Percentiles rank a stretch among this genome's conserved stretches.
Conservation (phyloP, 805 yeast genomes). For the Ogataea methanolica region DNA sequence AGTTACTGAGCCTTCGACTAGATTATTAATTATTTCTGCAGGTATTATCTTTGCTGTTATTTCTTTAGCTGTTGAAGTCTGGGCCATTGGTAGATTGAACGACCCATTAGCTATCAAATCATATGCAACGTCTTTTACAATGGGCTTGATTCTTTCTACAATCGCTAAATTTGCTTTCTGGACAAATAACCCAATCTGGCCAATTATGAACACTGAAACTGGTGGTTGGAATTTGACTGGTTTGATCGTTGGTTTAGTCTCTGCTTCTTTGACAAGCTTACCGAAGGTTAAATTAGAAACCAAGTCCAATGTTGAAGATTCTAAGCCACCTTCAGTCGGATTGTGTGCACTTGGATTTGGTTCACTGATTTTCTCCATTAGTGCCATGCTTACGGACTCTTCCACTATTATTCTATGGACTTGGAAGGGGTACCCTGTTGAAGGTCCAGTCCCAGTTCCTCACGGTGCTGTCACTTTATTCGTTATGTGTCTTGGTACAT, state of each 20-base stretch:
- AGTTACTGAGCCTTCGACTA: conserved; percentile 60
- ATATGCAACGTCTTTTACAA: conserved; percentile 51
- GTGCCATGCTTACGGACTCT: conserved; percentile 76
- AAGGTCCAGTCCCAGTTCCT: conserved; percentile 83
- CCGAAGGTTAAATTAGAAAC: conserved; percentile 7
- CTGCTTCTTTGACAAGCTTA: conserved; percentile 53
- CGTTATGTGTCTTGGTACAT: conserved; percentile 54
- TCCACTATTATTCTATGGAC: conserved; percentile 87
- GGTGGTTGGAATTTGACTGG: conserved; percentile 85
- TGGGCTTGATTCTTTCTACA: conserved; percentile 73
- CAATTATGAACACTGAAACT: conserved; percentile 77
- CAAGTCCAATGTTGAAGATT: not conserved
- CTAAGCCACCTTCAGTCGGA: conserved; percentile 37
- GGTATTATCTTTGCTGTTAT: conserved; percentile 64
- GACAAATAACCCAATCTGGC: conserved; percentile 96
- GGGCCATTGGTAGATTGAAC: conserved; percentile 31
- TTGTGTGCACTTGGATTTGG: conserved; percentile 70
- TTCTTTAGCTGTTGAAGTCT: conserved; percentile 52
- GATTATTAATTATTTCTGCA: conserved; percentile 59
- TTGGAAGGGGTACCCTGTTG: conserved; percentile 94
- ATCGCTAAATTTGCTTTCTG: conserved; percentile 69
- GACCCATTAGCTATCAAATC: conserved; percentile 28
- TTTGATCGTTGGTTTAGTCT: conserved; percentile 53
- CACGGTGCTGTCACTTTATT: conserved; percentile 67
- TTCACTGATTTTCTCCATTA: conserved; percentile 63